Base-by-base conservation (phyloP, 2,329 filamentous ascomycete genomes). In the Fusarium neocosmosporiellum region DNA sequence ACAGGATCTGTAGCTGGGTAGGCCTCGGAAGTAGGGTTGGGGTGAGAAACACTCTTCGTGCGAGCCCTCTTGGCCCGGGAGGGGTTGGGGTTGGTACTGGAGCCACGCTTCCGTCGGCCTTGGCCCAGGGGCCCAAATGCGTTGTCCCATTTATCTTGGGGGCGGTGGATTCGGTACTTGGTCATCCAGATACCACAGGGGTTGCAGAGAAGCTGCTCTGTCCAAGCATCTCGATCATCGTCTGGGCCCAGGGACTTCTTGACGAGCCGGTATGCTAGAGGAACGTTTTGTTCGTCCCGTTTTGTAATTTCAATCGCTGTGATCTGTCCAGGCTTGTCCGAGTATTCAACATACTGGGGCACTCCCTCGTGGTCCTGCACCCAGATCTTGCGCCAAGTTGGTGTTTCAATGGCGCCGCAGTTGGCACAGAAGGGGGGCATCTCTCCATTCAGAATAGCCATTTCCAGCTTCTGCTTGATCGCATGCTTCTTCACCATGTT, bases 131-230 rank as follows among this genome's bases (percentile, higher is more conserved):
- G 84, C 33, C 86, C 84, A 36, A 86, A 84, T 65, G 88, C 88
- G 71, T 90, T 93, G 73, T 92, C 92, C 96, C 96, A 99, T 73
- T 92, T 91, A 69, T 96, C 91, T 62, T 90, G 86, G 3, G 96
- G 96, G 10, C 96, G 91, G 85, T 97, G 96, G 27, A 85, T 88
- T 78, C 93, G 94, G 82, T 93, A 94, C 79, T 98, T 98, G 69
- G 92, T 91, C 75, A 99, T 91, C 94, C 95, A 99, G 46, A 99
- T 91, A 20, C 96, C 96, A 80, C 96, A 99, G 66, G 96, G 95
- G 80, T 99, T 99, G 86, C 96, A 99, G 39, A 98, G 88, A 31
- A 93, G 87, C 64, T 94, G 88, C 75, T 94, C 89, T 50, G 88
- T 88, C 86, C 93, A 98, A 5, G 82, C 78, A 43, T 88, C 87